Percentiles rank a stretch among this genome's conserved stretches.
These are phyloP conservation scores for Scytalidium lignicola DNA, from an alignment of 2,329 filamentous ascomycete genomes.

Conservation along the genomic window DNA sequence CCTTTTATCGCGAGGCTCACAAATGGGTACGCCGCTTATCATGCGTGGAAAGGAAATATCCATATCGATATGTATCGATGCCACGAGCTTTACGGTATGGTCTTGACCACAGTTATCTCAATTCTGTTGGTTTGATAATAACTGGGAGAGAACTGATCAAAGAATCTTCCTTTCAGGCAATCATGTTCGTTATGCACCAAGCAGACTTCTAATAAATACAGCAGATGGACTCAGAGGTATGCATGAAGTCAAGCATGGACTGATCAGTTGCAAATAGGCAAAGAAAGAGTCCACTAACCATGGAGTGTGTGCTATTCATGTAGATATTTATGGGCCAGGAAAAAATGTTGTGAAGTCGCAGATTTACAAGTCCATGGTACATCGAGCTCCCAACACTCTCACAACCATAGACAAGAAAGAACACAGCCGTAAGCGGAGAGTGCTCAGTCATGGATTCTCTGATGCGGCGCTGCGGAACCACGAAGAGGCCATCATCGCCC, in stretches of 20 bases:
- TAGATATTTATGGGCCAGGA: conserved; percentile 58
- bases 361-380: conserved; percentile 48
- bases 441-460: conserved; percentile 19
- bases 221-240: conserved; percentile 10
- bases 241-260: too few species aligned
- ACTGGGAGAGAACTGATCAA: neutral
- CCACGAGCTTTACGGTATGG: conserved; percentile 32
- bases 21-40: conserved; percentile 19
- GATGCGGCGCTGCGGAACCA: conserved; percentile 12
- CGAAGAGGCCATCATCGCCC: neutral
- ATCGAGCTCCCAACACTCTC: conserved; percentile 53
- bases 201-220: conserved; percentile 11
- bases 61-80: conserved; percentile 29
- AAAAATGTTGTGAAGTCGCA: conserved; percentile 59
- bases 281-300: too few species aligned
- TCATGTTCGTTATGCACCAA: conserved; percentile 18
- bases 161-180: conserved; percentile 33
- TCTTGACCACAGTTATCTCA: too few species aligned
- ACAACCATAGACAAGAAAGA: conserved; percentile 62
- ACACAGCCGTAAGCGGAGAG: conserved; percentile 54
- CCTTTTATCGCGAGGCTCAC: conserved; percentile 24
- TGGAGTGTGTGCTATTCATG: too few species aligned
- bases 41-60: conserved; percentile 31
- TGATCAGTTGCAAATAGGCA: neutral
- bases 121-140: neutral